Evolutionary conservation across 1,284 basidiomycete genomes (phyloP).

Genomic region (Bjerkandera adusta): DNA sequence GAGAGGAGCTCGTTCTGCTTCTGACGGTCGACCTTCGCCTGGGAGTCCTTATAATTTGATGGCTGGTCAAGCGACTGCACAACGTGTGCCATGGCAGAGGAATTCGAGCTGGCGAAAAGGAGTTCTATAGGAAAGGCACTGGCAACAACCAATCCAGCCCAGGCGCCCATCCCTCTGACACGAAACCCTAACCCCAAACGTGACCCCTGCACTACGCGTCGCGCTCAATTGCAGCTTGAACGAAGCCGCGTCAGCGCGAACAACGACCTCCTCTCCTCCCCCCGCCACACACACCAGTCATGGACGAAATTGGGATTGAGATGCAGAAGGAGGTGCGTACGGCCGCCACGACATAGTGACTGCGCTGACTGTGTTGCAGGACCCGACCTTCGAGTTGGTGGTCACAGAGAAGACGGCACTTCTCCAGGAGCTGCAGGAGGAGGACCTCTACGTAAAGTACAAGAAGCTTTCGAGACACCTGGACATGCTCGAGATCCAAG

Average conservation of each 20-base stretch:
- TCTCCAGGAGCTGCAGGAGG: conserved; percentile 84
- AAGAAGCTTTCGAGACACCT: conserved; percentile 92
- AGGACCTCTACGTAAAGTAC: conserved; percentile 94
- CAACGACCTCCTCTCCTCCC: conserved; percentile 7
- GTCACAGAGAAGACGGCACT: conserved; percentile 87
- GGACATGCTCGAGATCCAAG: conserved; percentile 93
- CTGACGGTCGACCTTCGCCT: conserved; percentile 70
- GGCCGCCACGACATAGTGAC: not conserved
- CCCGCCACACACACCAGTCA: conserved; percentile 31
- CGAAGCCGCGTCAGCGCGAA: conserved; percentile 53
- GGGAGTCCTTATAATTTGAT: conserved; percentile 93
- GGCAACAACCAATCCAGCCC: too few relatives aligned
- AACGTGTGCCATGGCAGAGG: conserved; percentile 77
- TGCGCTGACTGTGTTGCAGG: conserved; percentile 45
- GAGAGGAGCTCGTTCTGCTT: conserved; percentile 68
- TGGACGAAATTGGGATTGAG: conserved; percentile 84
- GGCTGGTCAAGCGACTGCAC: conserved; percentile 86
- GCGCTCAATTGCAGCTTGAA: conserved; percentile 13
- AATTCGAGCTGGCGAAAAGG: conserved; percentile 7
- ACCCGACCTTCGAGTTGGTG: conserved; percentile 87
- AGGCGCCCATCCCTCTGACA: not conserved
- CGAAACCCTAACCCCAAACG: conserved; percentile 6
- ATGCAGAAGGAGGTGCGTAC: conserved; percentile 76
- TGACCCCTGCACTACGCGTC: conserved; percentile 10
- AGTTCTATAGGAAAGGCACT: conserved; percentile 11